Base-by-base conservation (phyloP, 176 grass and related monocot genomes). In the Oryza brachyantha region DNA sequence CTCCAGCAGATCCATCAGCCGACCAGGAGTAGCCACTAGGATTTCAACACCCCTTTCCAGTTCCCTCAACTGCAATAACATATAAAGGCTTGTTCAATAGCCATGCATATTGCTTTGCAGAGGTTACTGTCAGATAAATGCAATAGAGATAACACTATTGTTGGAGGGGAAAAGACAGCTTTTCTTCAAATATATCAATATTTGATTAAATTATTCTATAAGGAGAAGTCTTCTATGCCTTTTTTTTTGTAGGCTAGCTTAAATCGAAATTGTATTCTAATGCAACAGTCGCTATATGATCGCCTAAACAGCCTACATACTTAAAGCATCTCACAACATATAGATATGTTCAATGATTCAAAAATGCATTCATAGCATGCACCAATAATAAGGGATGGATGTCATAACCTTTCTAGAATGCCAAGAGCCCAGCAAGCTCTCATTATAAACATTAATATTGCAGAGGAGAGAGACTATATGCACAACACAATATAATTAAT, bases 11-110 rank as follows among this genome's bases (percentile, higher is more conserved):
- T 97, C 94, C 80, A 94, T 90, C 73, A 97, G 83, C 16, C 94
- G 91, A 75, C 94, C 94, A 81, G 94, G 94, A 83, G 94, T 97
- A 81, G 94, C 94, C 82, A 97, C 94, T 75, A 97, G 87, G 65
- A 97, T 97, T 13, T 97, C 91, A 42, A 97, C 94, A 79, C 94
- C 94, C 61, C 89, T 97, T 79, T 97, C 94, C 52, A 97, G 65
- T 19, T 97, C 94, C 70, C 94, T 91, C 82, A 97, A 64, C 91
- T 97, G 67, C 29, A 86, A 79, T 74, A 61, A 73, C 61, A 90
- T 28, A 52, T 25, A 70, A 54, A 83, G 38, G 22, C 29, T 66
- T 36, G 17, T 7, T 78, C 29, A 73, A 66, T 63, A 64, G 11
- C 45, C 57, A 16, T 1, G 2, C 32, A 63, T 46, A 1, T 21